These are phyloP conservation scores for Dissophora ornata DNA, from an alignment of 192 early-diverging fungal genomes.

Conservation along the genomic window DNA sequence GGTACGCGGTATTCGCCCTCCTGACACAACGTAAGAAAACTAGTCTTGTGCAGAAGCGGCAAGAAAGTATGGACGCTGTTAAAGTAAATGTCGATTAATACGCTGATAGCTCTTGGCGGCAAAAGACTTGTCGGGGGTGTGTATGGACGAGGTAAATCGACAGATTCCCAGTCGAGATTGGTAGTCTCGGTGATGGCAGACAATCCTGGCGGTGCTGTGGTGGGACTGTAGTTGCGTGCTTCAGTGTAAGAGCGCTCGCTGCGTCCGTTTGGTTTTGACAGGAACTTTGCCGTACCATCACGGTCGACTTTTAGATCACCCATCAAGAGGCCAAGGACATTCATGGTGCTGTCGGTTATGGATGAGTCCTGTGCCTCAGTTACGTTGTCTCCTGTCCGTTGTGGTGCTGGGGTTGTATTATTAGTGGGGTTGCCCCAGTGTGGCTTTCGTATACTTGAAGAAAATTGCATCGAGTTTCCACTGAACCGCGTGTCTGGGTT, in stretches of 20 bases:
- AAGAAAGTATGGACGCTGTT: constrained; percentile 64
- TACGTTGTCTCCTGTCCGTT: background rate
- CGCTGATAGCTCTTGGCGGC: constrained; percentile 6
- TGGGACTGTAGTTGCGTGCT: constrained; percentile 8
- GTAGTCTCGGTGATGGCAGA: constrained; percentile 9
- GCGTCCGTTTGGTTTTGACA: constrained; percentile 5
- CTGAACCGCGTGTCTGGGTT: background rate
- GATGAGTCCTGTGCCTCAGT: background rate
- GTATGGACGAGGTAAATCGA: constrained; percentile 30
- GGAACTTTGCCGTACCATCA: constrained; percentile 21
- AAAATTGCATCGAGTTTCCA: no score
- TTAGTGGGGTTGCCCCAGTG: no score
- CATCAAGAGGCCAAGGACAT: background rate
- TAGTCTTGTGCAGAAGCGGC: constrained; percentile 61
- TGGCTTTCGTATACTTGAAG: no score
- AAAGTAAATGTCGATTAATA: constrained; percentile 60
- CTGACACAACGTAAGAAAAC: constrained; percentile 53
- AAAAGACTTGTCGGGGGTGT: constrained; percentile 19
- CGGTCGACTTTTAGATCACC: constrained; percentile 22
- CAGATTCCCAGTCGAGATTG: constrained; percentile 25
- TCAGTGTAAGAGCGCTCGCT: constrained; percentile 21
- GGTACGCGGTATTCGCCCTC: constrained; percentile 54
- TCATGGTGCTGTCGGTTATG: background rate
- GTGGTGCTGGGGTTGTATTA: background rate
- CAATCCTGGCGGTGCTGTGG: background rate